Evolutionary conservation across 345 rosid species (phyloP), one percentile per base, ranked within the genome.

Genomic region (Heritiera littoralis): DNA sequence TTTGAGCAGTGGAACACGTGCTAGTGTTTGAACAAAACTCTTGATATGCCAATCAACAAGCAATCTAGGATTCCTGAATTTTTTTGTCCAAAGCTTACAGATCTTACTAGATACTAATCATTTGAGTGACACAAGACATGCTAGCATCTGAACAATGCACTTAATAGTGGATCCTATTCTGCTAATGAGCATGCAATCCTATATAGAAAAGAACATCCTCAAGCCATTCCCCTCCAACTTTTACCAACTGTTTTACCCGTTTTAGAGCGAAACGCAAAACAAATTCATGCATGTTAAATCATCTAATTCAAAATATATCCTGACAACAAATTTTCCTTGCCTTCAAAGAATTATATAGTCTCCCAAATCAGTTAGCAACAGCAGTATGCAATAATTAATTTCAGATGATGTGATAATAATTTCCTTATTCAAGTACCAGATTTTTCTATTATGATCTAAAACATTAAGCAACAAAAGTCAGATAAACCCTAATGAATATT

Each of bases 1-100:
- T 73, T 55, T 7, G 65, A 15, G 82, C 56, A 65, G 66, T 9
- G 43, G 14, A n/a, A 49, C 72, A 52, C 35, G n/a, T 77, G 72
- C 73, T 35, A 23, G 51, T 52, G 59, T 35, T 40, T 51, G 43
- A 38, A 51, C 6, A 52, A 66, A 41, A 65, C 11, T 40, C 4
- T 43, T 56, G 14, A 77, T 66, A 3, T 1, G 38, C 38, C 38
- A 30, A 43, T 6, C 7, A 38, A 30, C 38, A 40, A 51, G 73
- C 73, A 77, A 23, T n/a, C 52, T 43, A 77, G 54, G 73, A 20
- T 7, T 6, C n/a, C 65, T 49, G 5, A 40, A 73, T 35, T 38
- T 55, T n/a, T 38, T 51, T 15, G 11, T 55, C 76, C 55, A 72
- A 66, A 67, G 20, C 41, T 9, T 13, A n/a, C 72, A 51, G 38